phyloP scores from a whole-genome alignment of 177 flowering plant genomes.

The Tripterygium wilfordii region DNA sequence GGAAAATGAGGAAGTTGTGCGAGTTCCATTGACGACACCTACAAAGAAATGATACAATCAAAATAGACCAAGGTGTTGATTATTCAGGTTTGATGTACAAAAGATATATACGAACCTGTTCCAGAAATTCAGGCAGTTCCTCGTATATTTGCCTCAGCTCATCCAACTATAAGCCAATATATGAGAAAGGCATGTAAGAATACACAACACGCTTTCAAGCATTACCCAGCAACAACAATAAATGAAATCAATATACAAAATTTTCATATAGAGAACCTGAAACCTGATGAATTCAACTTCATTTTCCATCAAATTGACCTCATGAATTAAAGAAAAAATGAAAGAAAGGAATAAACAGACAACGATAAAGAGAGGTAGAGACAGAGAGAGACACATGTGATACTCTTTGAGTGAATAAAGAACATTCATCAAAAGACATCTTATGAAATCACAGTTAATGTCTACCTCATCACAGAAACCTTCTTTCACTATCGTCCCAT shows the following conservation, averaged over 20 bases:
- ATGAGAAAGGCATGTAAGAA: neutral
- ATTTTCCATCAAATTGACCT: neutral
- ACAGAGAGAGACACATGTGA: no score
- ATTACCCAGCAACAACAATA: neutral
- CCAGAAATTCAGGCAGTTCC: conserved; percentile 84
- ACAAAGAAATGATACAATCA: conserved; percentile 13
- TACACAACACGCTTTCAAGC: neutral
- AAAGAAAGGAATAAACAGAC: conserved; percentile 1
- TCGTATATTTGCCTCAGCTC: conserved; percentile 89
- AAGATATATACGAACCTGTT: conserved; percentile 44
- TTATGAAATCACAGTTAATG: neutral
- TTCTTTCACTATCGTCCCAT: conserved; percentile 78
- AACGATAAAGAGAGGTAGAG: no score
- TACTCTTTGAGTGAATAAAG: neutral
- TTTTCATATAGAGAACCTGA: no score
- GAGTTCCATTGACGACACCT: conserved; percentile 80
- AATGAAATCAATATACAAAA: no score
- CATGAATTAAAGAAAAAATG: neutral
- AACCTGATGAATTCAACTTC: neutral
- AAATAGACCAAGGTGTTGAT: neutral
- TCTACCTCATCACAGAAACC: conserved; percentile 89
- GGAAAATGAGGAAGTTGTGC: conserved; percentile 52
- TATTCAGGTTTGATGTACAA: conserved; percentile 3
- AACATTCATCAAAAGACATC: neutral
- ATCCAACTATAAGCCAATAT: conserved; percentile 54